These are phyloP conservation scores for Arctostaphylos glauca DNA, from an alignment of 148 eudicot species.

Conservation along the genomic window DNA sequence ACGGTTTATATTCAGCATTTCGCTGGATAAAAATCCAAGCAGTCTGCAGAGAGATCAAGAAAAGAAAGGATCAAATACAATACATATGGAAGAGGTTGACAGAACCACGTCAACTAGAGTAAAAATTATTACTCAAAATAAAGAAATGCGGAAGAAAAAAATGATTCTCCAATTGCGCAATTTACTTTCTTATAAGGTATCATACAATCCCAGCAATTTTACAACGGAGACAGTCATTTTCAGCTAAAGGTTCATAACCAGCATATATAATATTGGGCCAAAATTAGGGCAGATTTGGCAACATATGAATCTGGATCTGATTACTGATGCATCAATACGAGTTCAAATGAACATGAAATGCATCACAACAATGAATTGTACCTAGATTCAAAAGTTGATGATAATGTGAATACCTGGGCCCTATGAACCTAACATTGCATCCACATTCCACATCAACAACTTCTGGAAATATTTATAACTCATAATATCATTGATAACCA, in stretches of 20 bases:
- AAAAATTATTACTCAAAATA: neutral
- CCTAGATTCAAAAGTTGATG: neutral
- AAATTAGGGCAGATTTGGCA: neutral
- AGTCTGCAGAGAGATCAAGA: conserved; percentile 46
- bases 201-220: neutral
- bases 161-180: neutral
- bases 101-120: neutral
- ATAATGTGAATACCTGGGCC: neutral
- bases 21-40: conserved; percentile 74
- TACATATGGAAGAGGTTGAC: neutral
- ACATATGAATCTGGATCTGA: neutral
- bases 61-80: conserved; percentile 16
- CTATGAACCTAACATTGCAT: neutral
- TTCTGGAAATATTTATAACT: neutral
- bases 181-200: neutral
- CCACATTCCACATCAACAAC: neutral
- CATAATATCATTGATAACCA: neutral
- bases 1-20: conserved; percentile 81
- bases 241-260: neutral
- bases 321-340: neutral
- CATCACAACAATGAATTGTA: neutral
- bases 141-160: neutral
- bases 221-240: neutral
- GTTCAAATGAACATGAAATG: neutral
- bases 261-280: neutral